Percentiles rank a stretch among this genome's conserved stretches.
Conservation (phyloP, 352 stramenopile genomes). For the Phytophthora foliorum region DNA sequence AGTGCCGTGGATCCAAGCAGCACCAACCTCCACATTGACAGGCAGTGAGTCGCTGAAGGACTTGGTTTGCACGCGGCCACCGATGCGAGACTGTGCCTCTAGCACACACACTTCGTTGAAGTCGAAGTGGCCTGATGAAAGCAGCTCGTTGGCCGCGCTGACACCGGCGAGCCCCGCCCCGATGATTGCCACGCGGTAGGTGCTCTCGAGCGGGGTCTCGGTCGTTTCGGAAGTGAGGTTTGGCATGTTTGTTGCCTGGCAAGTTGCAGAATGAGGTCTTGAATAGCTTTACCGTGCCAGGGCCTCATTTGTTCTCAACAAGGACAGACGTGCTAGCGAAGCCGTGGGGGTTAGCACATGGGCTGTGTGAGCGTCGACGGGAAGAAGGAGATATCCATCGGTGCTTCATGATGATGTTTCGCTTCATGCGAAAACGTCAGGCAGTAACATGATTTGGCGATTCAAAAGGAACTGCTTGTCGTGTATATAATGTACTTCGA, state of each 20-base stretch:
- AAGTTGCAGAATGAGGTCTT: constrained; percentile 40
- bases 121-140: constrained; percentile 44
- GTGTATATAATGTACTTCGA: too few species aligned
- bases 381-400: neutral
- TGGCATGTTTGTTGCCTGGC: constrained; percentile 30
- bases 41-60: constrained; percentile 54
- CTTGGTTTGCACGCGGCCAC: constrained; percentile 63
- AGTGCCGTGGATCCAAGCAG: constrained; percentile 72
- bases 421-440: neutral
- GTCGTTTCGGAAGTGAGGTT: constrained; percentile 18
- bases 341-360: neutral
- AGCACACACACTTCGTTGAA: constrained; percentile 54
- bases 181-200: constrained; percentile 57
- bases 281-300: neutral
- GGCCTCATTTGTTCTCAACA: neutral
- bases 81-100: constrained; percentile 58
- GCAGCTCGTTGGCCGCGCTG: constrained; percentile 53
- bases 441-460: constrained; percentile 18
- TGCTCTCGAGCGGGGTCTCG: constrained; percentile 18
- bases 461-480: too few species aligned
- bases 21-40: constrained; percentile 64
- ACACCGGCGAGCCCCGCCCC: constrained; percentile 64
- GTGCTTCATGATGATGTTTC: constrained; percentile 36
- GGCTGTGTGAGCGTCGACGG: too few species aligned
- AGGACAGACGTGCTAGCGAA: neutral